Evolutionary conservation across 2,329 filamentous ascomycete genomes (phyloP), one percentile per base, ranked within the genome.

Genomic region (Cladosporium cucumerinum): DNA sequence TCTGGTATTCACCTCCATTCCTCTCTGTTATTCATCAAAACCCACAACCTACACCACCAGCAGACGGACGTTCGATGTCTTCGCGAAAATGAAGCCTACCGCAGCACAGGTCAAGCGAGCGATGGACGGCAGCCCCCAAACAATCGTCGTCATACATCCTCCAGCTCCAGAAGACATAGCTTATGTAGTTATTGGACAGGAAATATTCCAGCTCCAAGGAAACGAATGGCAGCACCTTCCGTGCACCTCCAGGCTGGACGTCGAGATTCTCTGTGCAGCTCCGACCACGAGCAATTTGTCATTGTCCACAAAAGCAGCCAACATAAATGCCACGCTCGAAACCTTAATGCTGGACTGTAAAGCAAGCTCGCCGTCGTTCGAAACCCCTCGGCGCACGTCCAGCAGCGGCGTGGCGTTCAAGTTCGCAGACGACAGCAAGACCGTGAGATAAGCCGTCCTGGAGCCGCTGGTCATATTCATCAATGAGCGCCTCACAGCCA

Each of bases 391-490:
- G 46, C 46, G 46, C 3, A 49, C 46, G 7, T 49, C 46, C 23
- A 49, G 46, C 46, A 49, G 8, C 3, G 46, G 46, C 46, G 46
- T 25, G 46, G 46, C 46, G 46, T 49, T 49, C 23, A 49, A 49
- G 46, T 49, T 49, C 8, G 46, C 46, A 49, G 46, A 49, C 46
- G 21, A 49, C 46, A 49, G 21, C 46, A 49, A 25, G 46, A 26
- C 46, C 46, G 26, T 49, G 46, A 21, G 36, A 57, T 52, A 65
- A 34, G 46, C 36, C 11, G 57, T 60, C 14, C 49, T 66, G 26
- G 48, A 64, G 51, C 60, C 64, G 23, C 52, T 63, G 34, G 60
- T 63, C 25, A 28, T 32, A 1, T 58, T 63, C 32, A 63, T 66
- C 23, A 57, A 46, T 6, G 28, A 66, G 28, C 60, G 60, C 23